A percentile compares a stretch with the other conserved stretches of the same genome.
These are phyloP conservation scores for Colletotrichum incanum DNA, from an alignment of 2,329 filamentous ascomycete genomes.

Conservation along the genomic window DNA sequence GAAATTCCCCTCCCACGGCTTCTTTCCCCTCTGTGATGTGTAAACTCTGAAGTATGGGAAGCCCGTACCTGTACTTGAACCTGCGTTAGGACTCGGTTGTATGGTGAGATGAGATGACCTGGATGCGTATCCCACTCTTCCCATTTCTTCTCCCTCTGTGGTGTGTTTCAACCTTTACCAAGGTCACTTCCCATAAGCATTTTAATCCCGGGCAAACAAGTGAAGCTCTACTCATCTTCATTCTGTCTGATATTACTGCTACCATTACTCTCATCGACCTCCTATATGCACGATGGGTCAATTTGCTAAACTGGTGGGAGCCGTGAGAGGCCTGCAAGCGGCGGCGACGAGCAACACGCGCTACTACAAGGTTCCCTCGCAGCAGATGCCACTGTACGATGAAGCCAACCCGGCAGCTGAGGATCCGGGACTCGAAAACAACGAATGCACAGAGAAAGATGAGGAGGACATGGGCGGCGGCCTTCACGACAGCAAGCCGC, in stretches of 20 bases:
- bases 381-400: background rate
- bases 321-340: background rate
- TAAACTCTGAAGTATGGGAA: too few species aligned
- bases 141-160: background rate
- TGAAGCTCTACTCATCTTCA: too few species aligned
- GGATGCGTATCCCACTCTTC: too few species aligned
- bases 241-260: background rate
- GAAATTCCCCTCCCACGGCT: background rate
- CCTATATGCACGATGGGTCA: constrained; percentile 1
- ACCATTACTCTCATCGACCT: too few species aligned
- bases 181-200: too few species aligned
- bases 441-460: background rate
- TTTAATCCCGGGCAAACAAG: background rate
- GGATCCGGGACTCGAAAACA: background rate
- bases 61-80: too few species aligned
- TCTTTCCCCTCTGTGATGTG: too few species aligned
- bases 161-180: background rate
- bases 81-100: too few species aligned
- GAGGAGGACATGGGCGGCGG: background rate
- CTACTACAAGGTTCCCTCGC: background rate
- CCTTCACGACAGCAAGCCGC: background rate
- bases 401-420: background rate
- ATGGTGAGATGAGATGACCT: too few species aligned
- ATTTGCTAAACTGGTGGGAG: background rate
- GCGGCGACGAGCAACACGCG: background rate